Base-by-base conservation (phyloP, 306 rosid genomes). In the Purshia tridentata region DNA sequence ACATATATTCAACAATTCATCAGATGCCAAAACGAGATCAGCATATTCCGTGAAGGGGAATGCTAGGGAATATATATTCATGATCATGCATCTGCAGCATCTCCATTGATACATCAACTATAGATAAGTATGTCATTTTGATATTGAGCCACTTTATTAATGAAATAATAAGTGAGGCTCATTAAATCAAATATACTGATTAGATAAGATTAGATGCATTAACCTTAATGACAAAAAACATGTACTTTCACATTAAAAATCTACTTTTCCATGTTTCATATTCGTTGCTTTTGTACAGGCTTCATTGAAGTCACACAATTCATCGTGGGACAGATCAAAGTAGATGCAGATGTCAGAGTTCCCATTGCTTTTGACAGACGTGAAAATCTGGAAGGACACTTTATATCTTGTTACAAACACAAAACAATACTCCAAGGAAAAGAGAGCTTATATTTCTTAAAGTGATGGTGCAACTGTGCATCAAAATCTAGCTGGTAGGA, bases 261-360 rank as follows among this genome's bases (percentile, higher is more conserved):
- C 65, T 22, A 71, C 83, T 77, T 83, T 83, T 13, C 50, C 46
- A 55, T 62, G 82, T 87, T 69, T 69, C 64, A 47, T 69, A 66
- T 78, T 78, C 75, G 76, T 49, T 69, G 61, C 67, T 81, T 77
- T 78, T 9, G 1, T 83, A 29, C 40, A 65, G 70, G 65, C 78
- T 53, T 70, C 66, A 67, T 76, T 49, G 66, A 45, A 67, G 59
- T 66, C 79, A 53, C 67, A 39, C 37, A 40, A 50, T 29, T 46
- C 78, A 55, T 63, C 67, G 48, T 56, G 44, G 80, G 80, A 65
- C 59, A 37, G 48, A 77, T 69, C 62, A 49, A 48, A 40, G 37
- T 41, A 52, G 14, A 16, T 16, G 52, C 19, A 39, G 11, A 1
- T 48, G 72, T 77, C 81, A 53, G 72, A 14, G 12, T 63, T 39